Evolutionary conservation across 1,284 basidiomycete species (phyloP).

Genomic region (Puccinia coronata): DNA sequence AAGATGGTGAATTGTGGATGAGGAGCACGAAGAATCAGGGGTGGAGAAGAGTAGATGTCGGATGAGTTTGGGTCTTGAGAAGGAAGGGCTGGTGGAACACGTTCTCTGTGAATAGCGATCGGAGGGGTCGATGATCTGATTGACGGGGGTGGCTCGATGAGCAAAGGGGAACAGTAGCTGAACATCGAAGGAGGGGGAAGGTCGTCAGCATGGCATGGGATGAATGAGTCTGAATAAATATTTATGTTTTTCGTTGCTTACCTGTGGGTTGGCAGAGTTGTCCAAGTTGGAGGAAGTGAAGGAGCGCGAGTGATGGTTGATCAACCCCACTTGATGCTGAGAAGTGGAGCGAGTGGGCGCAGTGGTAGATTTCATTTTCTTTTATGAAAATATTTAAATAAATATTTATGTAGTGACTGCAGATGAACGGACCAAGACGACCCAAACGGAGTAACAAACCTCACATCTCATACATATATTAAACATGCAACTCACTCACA

Average conservation of each 20-base stretch:
- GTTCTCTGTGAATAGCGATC: conserved; percentile 18
- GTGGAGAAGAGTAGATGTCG: conserved; percentile 35
- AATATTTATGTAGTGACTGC: too few relatives aligned
- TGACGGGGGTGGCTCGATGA: conserved; percentile 13
- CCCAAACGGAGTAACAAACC: neutral
- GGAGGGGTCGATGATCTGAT: conserved; percentile 7
- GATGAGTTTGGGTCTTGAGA: conserved; percentile 21
- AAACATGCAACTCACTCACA: too few relatives aligned
- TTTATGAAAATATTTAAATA: neutral
- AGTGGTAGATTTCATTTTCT: conserved; percentile 25
- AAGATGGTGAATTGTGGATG: neutral
- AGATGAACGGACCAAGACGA: neutral
- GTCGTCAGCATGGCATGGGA: neutral
- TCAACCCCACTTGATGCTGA: conserved; percentile 3
- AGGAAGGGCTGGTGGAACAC: conserved; percentile 19
- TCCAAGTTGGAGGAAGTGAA: conserved; percentile 18
- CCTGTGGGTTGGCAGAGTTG: conserved; percentile 24
- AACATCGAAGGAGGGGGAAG: neutral
- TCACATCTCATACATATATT: neutral
- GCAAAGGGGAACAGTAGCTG: conserved; percentile 20
- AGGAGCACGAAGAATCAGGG: conserved; percentile 25
- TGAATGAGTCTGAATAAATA: neutral
- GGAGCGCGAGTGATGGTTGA: conserved; percentile 27
- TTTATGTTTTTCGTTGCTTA: neutral
- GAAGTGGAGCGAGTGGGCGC: conserved; percentile 15